Percentiles rank a stretch among this genome's conserved stretches.
These are phyloP conservation scores for Ehretia macrophylla DNA, from an alignment of 257 asterid genomes.

Conservation along the genomic window DNA sequence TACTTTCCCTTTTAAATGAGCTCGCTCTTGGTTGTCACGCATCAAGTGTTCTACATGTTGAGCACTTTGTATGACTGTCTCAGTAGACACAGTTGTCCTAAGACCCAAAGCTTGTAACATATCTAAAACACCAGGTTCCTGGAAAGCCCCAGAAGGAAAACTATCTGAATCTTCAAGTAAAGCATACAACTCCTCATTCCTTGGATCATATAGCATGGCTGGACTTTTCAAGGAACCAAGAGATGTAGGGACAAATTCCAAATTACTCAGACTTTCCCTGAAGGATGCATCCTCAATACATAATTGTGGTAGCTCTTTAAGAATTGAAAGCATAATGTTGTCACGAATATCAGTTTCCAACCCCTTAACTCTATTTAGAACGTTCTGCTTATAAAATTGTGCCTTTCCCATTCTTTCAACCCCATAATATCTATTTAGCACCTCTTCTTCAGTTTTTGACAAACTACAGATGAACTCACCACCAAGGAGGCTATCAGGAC, in stretches of 20 bases:
- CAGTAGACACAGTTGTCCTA: conserved; percentile 71
- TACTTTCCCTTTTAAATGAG: conserved; percentile 71
- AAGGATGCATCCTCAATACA: conserved; percentile 69
- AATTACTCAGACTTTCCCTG: conserved; percentile 55
- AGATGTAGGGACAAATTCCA: conserved; percentile 68
- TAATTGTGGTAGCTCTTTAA: conserved; percentile 78
- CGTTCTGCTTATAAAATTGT: conserved; percentile 57
- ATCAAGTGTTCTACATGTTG: conserved; percentile 65
- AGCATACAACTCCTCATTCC: conserved; percentile 83
- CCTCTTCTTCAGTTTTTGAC: conserved; percentile 71
- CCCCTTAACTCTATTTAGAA: conserved; percentile 45
- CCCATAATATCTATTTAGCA: conserved; percentile 66
- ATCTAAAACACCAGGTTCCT: conserved; percentile 62
- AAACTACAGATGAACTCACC: conserved; percentile 50
- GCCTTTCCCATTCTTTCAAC: conserved; percentile 74
- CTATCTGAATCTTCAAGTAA: conserved; percentile 77
- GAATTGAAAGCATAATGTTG: conserved; percentile 67
- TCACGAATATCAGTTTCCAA: conserved; percentile 64
- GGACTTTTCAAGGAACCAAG: conserved; percentile 69
- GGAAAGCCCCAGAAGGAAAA: conserved; percentile 68
- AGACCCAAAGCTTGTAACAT: conserved; percentile 92
- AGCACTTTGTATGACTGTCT: conserved; percentile 79
- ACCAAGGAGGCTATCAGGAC: conserved; percentile 62
- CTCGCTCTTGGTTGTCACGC: conserved; percentile 55
- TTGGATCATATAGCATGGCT: conserved; percentile 68